phyloP scores from a whole-genome alignment of 257 asterid genomes.

The Plectranthus barbatus region DNA sequence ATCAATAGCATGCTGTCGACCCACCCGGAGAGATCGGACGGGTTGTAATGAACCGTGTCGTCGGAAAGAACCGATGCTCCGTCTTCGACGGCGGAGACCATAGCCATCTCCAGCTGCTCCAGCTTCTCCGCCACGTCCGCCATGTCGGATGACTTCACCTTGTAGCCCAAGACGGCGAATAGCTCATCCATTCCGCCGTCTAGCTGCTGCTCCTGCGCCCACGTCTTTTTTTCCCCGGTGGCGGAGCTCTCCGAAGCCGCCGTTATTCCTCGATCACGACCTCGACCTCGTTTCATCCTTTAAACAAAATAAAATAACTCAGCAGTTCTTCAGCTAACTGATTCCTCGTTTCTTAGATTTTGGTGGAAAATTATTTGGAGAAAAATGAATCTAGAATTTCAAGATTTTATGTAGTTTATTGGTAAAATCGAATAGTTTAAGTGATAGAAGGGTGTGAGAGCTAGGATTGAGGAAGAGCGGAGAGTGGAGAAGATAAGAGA shows the following conservation, averaged over 20 bases:
- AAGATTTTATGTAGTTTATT: neutral
- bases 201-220: constrained; percentile 31
- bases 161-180: too few species aligned
- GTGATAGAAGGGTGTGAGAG: neutral
- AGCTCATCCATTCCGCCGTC: constrained; percentile 80
- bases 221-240: constrained; percentile 34
- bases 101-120: constrained; percentile 64
- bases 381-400: too few species aligned
- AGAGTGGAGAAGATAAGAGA: neutral
- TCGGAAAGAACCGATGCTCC: constrained; percentile 25
- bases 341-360: neutral
- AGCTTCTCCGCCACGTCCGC: constrained; percentile 76
- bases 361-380: too few species aligned
- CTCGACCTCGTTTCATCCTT: constrained; percentile 63
- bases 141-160: constrained; percentile 70
- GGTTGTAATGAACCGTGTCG: constrained; percentile 56
- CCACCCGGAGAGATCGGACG: constrained; percentile 77
- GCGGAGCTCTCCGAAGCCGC: constrained; percentile 5
- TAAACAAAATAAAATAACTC: neutral
- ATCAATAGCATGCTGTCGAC: constrained; percentile 45
- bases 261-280: constrained; percentile 39
- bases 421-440: neutral
- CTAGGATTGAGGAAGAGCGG: neutral
- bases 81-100: constrained; percentile 46
- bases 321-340: neutral